Conservation (phyloP, 2,329 filamentous ascomycete genomes). For the Dryadomyces quercivorus region DNA sequence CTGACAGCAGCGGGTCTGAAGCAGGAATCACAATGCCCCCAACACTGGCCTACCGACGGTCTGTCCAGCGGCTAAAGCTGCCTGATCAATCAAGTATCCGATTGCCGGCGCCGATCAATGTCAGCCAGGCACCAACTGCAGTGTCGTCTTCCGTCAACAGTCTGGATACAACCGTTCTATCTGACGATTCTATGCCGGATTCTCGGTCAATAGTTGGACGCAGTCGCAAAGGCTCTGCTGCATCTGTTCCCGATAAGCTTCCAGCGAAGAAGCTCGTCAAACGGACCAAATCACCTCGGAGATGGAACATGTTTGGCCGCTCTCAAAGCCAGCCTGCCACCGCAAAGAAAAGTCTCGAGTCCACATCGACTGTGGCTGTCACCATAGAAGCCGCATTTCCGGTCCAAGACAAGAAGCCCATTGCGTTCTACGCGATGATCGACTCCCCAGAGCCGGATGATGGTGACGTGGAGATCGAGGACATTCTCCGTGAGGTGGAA, state of each 20-base stretch:
- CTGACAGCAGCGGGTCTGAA: constrained; percentile 46
- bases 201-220: constrained; percentile 23
- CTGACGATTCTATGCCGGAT: constrained; percentile 40
- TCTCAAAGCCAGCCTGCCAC: constrained; percentile 30
- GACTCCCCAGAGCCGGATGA: constrained; percentile 44
- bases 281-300: constrained; percentile 40
- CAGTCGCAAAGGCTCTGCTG: constrained; percentile 13
- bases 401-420: constrained; percentile 37
- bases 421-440: constrained; percentile 50
- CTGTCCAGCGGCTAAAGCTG: constrained; percentile 36
- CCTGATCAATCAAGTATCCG: constrained; percentile 30
- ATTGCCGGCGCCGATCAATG: constrained; percentile 41
- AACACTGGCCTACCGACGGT: constrained; percentile 42
- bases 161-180: constrained; percentile 42
- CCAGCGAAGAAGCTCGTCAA: constrained; percentile 43
- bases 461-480: constrained; percentile 27
- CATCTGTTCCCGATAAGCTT: background rate
- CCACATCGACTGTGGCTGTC: constrained; percentile 27
- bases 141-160: constrained; percentile 41
- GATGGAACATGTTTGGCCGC: constrained; percentile 52
- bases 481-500: constrained; percentile 37
- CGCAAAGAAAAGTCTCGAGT: constrained; percentile 26
- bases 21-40: constrained; percentile 28
- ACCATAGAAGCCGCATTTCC: constrained; percentile 35
- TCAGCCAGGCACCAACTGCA: constrained; percentile 20